phyloP scores from a whole-genome alignment of 2,329 filamentous ascomycete genomes.

The Tolypocladium album region DNA sequence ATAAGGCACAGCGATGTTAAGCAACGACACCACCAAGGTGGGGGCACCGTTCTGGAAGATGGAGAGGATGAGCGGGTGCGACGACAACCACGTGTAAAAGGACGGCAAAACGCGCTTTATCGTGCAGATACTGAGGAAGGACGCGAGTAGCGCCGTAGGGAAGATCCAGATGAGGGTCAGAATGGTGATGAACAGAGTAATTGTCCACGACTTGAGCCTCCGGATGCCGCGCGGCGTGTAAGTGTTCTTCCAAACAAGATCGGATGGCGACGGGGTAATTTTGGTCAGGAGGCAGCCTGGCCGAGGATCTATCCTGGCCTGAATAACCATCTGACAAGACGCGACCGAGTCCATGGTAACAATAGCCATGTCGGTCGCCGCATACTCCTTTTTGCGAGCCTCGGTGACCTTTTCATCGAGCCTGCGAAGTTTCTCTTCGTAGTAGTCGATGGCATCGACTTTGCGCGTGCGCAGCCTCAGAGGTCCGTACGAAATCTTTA shows the following conservation, averaged over 20 bases:
- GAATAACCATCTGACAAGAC: conserved; percentile 87
- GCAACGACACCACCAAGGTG: conserved; percentile 71
- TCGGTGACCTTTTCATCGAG: conserved; percentile 64
- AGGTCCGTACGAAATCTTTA: conserved; percentile 68
- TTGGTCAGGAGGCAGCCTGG: conserved; percentile 80
- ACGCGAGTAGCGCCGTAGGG: conserved; percentile 69
- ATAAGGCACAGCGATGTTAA: conserved; percentile 86
- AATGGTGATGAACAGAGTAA: conserved; percentile 73
- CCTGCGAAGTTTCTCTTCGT: conserved; percentile 70
- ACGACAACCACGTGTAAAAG: conserved; percentile 55
- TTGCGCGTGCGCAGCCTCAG: conserved; percentile 60
- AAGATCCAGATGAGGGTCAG: conserved; percentile 84
- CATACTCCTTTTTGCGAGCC: conserved; percentile 65
- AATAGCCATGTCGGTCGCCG: conserved; percentile 76
- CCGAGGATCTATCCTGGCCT: conserved; percentile 84
- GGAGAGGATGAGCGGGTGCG: conserved; percentile 60
- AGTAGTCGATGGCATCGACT: conserved; percentile 90
- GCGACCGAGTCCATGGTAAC: conserved; percentile 96
- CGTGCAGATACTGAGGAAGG: conserved; percentile 69
- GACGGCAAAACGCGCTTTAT: conserved; percentile 63
- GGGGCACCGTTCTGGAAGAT: conserved; percentile 82
- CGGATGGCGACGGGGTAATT: conserved; percentile 75
- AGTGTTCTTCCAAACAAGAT: conserved; percentile 93
- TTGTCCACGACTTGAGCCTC: conserved; percentile 68
- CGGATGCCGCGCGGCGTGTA: conserved; percentile 68